Evolutionary conservation across 345 rosid genomes (phyloP).

Genomic region (Melastoma malabathricum): DNA sequence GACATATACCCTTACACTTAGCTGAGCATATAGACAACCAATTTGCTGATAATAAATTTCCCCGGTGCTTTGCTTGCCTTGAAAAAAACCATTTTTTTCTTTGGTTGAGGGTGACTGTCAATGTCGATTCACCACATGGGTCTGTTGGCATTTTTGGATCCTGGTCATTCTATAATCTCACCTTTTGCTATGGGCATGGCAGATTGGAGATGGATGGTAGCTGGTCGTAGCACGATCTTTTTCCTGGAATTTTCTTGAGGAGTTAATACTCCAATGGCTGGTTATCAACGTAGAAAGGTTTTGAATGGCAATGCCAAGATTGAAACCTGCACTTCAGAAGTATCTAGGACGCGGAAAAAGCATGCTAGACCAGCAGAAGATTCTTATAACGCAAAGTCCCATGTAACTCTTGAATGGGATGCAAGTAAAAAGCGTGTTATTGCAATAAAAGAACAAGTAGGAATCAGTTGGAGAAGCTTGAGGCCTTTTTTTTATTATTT

Average conservation of each 20-base stretch:
- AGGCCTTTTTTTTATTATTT: constrained; percentile 36
- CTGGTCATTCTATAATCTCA: no score
- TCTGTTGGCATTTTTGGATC: no score
- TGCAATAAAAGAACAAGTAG: constrained; percentile 82
- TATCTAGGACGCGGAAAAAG: constrained; percentile 54
- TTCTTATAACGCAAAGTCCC: constrained; percentile 42
- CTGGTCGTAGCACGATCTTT: constrained; percentile 4
- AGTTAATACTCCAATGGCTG: constrained; percentile 44
- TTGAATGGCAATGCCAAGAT: constrained; percentile 44
- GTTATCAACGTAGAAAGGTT: constrained; percentile 74
- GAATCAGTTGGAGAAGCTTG: constrained; percentile 48
- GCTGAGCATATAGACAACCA: no score
- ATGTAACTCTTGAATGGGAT: constrained; percentile 84
- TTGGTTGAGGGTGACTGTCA: no score
- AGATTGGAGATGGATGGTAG: constrained; percentile 1
- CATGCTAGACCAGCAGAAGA: constrained; percentile 27
- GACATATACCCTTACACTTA: no score
- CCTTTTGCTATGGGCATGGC: no score
- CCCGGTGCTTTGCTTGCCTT: no score
- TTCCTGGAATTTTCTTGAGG: constrained; percentile 8
- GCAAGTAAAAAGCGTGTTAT: constrained; percentile 40
- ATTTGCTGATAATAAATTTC: no score
- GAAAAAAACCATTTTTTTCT: no score
- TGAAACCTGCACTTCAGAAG: constrained; percentile 42
- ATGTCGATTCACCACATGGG: no score